These are phyloP conservation scores for Gilbertella persicaria DNA, from an alignment of 371 early-diverging fungal species.

Conservation along the genomic window DNA sequence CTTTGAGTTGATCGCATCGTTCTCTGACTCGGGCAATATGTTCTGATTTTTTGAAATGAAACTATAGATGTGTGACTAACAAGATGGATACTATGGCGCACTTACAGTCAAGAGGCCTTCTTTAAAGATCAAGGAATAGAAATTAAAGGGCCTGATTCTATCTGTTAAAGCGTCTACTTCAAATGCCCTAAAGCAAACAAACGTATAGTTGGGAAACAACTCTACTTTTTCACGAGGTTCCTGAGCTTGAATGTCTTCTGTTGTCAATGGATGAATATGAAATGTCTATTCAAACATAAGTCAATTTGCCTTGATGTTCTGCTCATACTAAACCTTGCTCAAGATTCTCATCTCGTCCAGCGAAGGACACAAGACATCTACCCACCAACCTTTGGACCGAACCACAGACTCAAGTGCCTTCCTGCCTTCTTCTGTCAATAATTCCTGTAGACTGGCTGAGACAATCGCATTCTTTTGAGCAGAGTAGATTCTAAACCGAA, in stretches of 20 bases:
- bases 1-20: conserved; percentile 40
- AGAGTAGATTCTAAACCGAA: conserved; percentile 34
- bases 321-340: too few relatives aligned
- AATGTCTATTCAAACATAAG: conserved; percentile 37
- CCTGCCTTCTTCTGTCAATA: conserved; percentile 35
- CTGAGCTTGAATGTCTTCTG: conserved; percentile 72
- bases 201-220: conserved; percentile 69
- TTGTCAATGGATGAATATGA: conserved; percentile 74
- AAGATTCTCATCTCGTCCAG: conserved; percentile 77
- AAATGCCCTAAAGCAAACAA: conserved; percentile 69
- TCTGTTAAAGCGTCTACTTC: conserved; percentile 58
- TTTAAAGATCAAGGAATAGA: conserved; percentile 80
- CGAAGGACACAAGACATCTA: conserved; percentile 82
- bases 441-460: conserved; percentile 13
- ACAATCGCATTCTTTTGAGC: conserved; percentile 2
- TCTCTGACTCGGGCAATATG: conserved; percentile 36
- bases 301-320: too few relatives aligned
- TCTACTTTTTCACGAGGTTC: conserved; percentile 81
- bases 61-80: conserved; percentile 14
- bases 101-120: conserved; percentile 62
- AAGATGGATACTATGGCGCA: not conserved
- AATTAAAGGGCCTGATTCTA: conserved; percentile 63
- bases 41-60: conserved; percentile 40
- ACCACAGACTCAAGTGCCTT: conserved; percentile 44
- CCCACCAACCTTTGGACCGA: conserved; percentile 77